These are phyloP conservation scores for Centella asiatica DNA, from an alignment of 129 eudicot species.

Conservation along the genomic window DNA sequence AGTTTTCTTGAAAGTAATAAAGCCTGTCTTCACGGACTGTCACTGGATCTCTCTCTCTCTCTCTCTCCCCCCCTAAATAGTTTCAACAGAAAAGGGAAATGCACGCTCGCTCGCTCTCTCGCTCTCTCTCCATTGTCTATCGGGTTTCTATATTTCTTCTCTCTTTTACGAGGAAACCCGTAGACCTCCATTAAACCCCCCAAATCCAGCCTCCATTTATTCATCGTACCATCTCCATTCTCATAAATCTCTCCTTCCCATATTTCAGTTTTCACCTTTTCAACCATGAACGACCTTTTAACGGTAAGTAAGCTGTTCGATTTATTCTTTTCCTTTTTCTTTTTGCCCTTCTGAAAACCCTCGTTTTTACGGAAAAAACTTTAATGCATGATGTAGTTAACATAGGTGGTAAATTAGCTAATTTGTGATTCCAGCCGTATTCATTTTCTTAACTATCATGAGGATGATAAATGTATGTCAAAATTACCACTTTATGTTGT, in stretches of 20 bases:
- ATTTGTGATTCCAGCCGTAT: neutral
- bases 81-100: neutral
- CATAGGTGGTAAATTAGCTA: constrained; percentile 18
- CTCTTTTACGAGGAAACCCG: constrained; percentile 16
- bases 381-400: constrained; percentile 5
- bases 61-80: neutral
- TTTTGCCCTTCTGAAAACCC: too few species aligned
- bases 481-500: too few species aligned
- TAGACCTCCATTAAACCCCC: constrained; percentile 15
- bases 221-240: constrained; percentile 9
- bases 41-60: neutral
- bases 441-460: neutral
- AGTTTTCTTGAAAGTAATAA: constrained; percentile 5
- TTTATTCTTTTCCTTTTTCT: too few species aligned
- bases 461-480: neutral
- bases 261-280: constrained; percentile 7
- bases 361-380: too few species aligned
- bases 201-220: constrained; percentile 2
- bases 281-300: constrained; percentile 70
- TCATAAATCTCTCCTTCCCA: neutral
- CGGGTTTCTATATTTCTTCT: constrained; percentile 9
- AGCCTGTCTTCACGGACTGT: constrained; percentile 14
- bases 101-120: constrained; percentile 10
- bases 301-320: too few species aligned
- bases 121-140: constrained; percentile 5